Percentiles rank a stretch among this genome's conserved stretches.
phyloP scores from a whole-genome alignment of 495 filamentous ascomycete genomes.

The Aspergillus mulundensis region DNA sequence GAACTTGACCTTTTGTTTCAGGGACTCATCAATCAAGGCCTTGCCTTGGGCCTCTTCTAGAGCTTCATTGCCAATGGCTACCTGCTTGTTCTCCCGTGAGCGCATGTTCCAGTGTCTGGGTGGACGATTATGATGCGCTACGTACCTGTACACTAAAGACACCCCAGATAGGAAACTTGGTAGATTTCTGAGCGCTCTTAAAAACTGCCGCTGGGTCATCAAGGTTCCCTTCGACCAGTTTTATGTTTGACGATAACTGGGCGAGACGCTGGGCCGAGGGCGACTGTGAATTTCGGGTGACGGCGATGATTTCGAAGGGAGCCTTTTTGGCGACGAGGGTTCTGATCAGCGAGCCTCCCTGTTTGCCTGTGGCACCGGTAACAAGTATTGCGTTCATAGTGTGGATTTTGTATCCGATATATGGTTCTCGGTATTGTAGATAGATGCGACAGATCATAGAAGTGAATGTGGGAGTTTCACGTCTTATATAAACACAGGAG shows the following conservation, averaged over 20 bases:
- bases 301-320: slow-evolving; percentile 59
- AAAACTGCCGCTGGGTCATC: slow-evolving; percentile 52
- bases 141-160: slow-evolving; percentile 46
- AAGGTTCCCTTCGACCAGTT: slow-evolving; percentile 55
- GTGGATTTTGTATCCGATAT: no score
- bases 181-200: slow-evolving; percentile 35
- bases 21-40: slow-evolving; percentile 53
- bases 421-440: no score
- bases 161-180: slow-evolving; percentile 46
- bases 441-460: no score
- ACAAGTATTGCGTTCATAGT: no score
- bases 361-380: no score
- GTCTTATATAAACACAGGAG: no score
- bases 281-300: slow-evolving; percentile 59
- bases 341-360: slow-evolving; percentile 48
- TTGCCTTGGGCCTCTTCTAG: slow-evolving; percentile 58
- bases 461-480: no score
- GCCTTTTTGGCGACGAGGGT: slow-evolving; percentile 45
- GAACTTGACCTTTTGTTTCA: slow-evolving; percentile 55
- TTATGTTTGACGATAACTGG: slow-evolving; percentile 38
- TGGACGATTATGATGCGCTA: no score
- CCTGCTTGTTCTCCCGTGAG: neutral
- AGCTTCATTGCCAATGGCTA: slow-evolving; percentile 43
- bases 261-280: slow-evolving; percentile 49
- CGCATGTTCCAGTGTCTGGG: no score